phyloP scores from a whole-genome alignment of 2,329 filamentous ascomycete species.

The Laburnicola sp. region DNA sequence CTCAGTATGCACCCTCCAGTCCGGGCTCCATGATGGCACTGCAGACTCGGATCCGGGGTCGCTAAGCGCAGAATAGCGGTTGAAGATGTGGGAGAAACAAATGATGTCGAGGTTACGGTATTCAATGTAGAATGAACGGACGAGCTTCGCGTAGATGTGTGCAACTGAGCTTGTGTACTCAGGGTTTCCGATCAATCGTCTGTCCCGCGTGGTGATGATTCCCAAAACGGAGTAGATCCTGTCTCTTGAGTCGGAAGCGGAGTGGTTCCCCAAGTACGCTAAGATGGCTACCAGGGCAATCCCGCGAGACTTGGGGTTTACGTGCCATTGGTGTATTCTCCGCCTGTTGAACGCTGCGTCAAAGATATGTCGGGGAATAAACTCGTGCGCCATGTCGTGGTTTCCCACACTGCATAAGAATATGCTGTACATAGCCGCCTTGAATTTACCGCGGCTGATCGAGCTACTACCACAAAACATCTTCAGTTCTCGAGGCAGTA shows the following conservation, averaged over 20 bases:
- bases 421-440: slow-evolving; percentile 36
- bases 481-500: slow-evolving; percentile 31
- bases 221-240: slow-evolving; percentile 37
- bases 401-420: slow-evolving; percentile 28
- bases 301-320: slow-evolving; percentile 15
- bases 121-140: slow-evolving; percentile 31
- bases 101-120: slow-evolving; percentile 34
- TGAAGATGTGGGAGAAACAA: slow-evolving; percentile 37
- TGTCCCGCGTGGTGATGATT: slow-evolving; percentile 27
- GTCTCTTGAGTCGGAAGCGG: slow-evolving; percentile 33
- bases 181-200: slow-evolving; percentile 26
- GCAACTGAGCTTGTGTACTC: slow-evolving; percentile 26
- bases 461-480: slow-evolving; percentile 28
- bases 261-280: slow-evolving; percentile 36
- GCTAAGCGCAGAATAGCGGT: slow-evolving; percentile 20
- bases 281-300: slow-evolving; percentile 32
- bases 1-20: slow-evolving; percentile 32
- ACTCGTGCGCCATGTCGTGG: slow-evolving; percentile 27
- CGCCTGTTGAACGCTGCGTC: slow-evolving; percentile 36
- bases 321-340: slow-evolving; percentile 33
- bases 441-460: slow-evolving; percentile 32
- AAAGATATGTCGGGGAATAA: slow-evolving; percentile 30
- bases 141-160: slow-evolving; percentile 31
- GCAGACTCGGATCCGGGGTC: slow-evolving; percentile 17
- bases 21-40: slow-evolving; percentile 33